Percentiles rank a stretch among this genome's conserved stretches.
phyloP scores from a whole-genome alignment of 768 basidiomycete species.

The Mycena floridula region DNA sequence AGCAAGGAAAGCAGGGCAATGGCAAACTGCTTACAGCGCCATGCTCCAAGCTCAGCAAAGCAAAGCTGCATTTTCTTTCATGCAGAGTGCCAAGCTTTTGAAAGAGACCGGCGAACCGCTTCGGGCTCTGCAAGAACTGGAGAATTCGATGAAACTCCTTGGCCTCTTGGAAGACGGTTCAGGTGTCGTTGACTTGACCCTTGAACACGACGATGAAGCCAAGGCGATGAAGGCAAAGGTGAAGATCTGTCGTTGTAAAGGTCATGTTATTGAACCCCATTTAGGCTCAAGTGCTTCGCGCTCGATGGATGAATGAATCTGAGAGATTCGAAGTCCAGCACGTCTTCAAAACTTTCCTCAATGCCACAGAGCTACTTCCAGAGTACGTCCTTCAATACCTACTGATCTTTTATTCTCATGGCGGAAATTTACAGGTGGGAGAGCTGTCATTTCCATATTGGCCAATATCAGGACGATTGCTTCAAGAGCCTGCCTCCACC shows the following conservation, averaged over 20 bases:
- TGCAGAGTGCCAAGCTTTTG: constrained; percentile 86
- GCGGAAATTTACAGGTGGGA: constrained; percentile 55
- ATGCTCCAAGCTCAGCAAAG: constrained; percentile 82
- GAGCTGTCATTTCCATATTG: constrained; percentile 79
- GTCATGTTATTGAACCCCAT: background rate
- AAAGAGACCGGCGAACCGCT: constrained; percentile 74
- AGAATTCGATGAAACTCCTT: constrained; percentile 57
- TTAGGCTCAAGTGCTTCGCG: constrained; percentile 74
- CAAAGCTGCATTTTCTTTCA: constrained; percentile 68
- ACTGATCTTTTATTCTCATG: background rate
- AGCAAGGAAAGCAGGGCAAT: constrained; percentile 91
- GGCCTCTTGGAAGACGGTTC: constrained; percentile 37
- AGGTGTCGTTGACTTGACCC: constrained; percentile 52
- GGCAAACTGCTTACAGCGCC: constrained; percentile 96
- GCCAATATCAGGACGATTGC: constrained; percentile 81
- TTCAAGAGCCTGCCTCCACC: constrained; percentile 44
- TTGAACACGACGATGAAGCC: constrained; percentile 38
- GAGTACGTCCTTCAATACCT: constrained; percentile 31
- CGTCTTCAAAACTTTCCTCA: constrained; percentile 54
- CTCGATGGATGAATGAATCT: constrained; percentile 90
- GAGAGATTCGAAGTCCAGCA: constrained; percentile 67
- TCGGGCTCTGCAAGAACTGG: constrained; percentile 82
- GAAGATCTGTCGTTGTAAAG: constrained; percentile 8
- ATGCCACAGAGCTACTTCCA: constrained; percentile 41
- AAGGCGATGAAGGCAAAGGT: constrained; percentile 71